These are phyloP conservation scores for Emericellopsis atlantica DNA, from an alignment of 2,329 filamentous ascomycete genomes.

Conservation along the genomic window DNA sequence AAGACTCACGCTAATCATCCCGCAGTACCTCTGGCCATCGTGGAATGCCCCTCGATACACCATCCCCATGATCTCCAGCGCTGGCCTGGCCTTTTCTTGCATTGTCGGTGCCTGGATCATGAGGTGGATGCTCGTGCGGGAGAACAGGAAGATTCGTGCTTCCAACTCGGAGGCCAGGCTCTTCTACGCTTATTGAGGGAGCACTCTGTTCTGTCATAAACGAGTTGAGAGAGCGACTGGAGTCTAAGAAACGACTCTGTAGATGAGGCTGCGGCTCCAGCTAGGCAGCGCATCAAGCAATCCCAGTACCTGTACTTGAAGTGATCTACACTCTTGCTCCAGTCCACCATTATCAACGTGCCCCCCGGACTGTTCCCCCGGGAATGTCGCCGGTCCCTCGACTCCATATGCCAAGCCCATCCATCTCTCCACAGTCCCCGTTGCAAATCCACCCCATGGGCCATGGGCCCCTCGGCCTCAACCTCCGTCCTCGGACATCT, in stretches of 20 bases:
- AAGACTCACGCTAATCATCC: neutral
- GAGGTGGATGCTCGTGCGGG: slow-evolving; percentile 9
- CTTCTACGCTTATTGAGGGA: slow-evolving; percentile 2
- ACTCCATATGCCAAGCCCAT: neutral
- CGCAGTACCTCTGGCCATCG: slow-evolving; percentile 22
- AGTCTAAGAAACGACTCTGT: too few relatives aligned
- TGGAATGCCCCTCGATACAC: slow-evolving; percentile 11
- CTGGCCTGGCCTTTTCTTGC: slow-evolving; percentile 10
- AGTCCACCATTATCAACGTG: too few relatives aligned
- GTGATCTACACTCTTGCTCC: too few relatives aligned
- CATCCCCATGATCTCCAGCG: slow-evolving; percentile 10
- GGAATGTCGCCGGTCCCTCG: neutral
- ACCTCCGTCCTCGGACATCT: neutral
- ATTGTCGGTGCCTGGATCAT: slow-evolving; percentile 10
- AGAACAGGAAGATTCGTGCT: slow-evolving; percentile 9
- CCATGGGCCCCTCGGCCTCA: neutral
- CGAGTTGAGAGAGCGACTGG: too few relatives aligned
- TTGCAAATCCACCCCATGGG: neutral
- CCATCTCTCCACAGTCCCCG: neutral
- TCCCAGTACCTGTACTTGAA: too few relatives aligned
- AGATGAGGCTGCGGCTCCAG: neutral
- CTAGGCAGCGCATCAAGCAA: neutral
- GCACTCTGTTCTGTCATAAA: too few relatives aligned
- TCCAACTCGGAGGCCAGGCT: slow-evolving; percentile 3
- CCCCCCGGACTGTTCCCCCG: too few relatives aligned